Base-by-base conservation (phyloP, 768 basidiomycete species). In the Piloderma croceum region DNA sequence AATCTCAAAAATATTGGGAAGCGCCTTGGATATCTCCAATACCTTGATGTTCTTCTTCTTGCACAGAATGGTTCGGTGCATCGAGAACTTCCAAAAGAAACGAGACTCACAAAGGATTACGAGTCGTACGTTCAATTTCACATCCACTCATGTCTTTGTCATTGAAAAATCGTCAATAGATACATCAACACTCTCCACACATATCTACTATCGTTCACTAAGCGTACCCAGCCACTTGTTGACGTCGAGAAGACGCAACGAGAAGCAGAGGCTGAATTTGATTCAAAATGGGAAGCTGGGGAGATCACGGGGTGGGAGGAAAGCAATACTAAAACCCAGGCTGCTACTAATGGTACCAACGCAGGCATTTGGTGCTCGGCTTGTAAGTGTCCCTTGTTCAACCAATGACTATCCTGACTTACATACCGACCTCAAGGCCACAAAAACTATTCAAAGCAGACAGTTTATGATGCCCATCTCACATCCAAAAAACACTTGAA, bases 401-500 rank as follows among this genome's bases (percentile, higher is more conserved):
- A 15, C 41, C 31, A 13, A 7, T 31, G 36, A 44, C 41, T 24
- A 43, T 38, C 33, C 42, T 43, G 38, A 3, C 39, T 23, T 27
- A 31, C 27, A 7, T 25, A 25, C 42, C 43, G 27, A 36, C 37
- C 27, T 27, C 32, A 53, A 97, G 93, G 93, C 59, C 91, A 97
- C 63, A 96, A 93, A 58, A 69, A 77, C 42, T 98, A 98, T 62
- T 78, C 93, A 10, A 99, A 97, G 61, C 90, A 97, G 61, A 97
- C 96, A 0, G 96, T 99, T 7, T 99, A 92, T 59, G 89, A 96
- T 46, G 92, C 92, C 2, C 96, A 98, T 58, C 62, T 98, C 38
- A 90, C 81, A 2, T 94, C 92, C 17, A 97, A 93, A 69, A 98
- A 91, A 59, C 96, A 99, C 54, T 65, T 89, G 54, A 99, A 97